Percentiles rank a stretch among this genome's conserved stretches.
Conservation (phyloP, 495 filamentous ascomycete species). For the Penicillium subrubescens region DNA sequence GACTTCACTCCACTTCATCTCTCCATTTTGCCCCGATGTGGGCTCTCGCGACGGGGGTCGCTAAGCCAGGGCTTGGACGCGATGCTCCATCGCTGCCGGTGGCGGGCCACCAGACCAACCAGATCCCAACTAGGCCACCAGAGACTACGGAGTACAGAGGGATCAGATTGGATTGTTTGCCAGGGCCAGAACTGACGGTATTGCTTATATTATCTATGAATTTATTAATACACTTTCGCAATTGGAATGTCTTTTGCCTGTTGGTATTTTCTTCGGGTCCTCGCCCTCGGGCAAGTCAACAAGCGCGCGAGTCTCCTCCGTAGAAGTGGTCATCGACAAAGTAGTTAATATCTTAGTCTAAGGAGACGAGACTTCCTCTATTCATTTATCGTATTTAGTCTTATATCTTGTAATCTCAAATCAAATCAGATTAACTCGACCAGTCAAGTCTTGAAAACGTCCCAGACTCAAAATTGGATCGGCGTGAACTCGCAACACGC, state of each 20-base stretch:
- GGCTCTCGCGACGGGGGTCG: neutral
- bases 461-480: neutral
- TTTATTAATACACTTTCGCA: neutral
- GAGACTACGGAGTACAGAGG: neutral
- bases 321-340: neutral
- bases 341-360: too few species aligned
- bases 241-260: neutral
- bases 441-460: neutral
- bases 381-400: neutral
- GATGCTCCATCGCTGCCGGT: constrained; percentile 20
- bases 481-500: neutral
- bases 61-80: constrained; percentile 13
- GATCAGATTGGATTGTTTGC: neutral
- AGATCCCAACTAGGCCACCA: neutral
- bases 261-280: neutral
- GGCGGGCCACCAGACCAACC: constrained; percentile 7
- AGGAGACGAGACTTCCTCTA: neutral
- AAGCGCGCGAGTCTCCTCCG: neutral
- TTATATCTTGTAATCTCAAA: neutral
- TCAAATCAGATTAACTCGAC: neutral
- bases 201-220: too few species aligned
- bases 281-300: neutral
- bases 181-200: too few species aligned
- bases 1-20: neutral
- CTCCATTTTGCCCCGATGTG: neutral